phyloP scores from a whole-genome alignment of 2,329 filamentous ascomycete species.

The Cercospora berteroae region DNA sequence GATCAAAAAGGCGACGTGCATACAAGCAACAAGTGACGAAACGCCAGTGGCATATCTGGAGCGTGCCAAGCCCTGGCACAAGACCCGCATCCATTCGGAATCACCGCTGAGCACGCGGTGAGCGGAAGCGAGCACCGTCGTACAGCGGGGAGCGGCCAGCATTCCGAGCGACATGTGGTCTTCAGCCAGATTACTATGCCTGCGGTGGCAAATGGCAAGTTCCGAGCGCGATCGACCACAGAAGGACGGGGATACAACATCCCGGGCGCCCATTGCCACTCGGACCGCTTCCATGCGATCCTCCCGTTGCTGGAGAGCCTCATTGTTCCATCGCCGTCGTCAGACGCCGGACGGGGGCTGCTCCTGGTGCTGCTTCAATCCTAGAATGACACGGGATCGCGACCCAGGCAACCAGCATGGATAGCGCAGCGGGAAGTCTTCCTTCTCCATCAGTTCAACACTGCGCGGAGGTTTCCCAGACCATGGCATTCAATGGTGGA shows the following conservation, averaged over 20 bases:
- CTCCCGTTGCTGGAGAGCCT: background rate
- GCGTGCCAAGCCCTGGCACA: background rate
- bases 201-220: background rate
- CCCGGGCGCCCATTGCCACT: background rate
- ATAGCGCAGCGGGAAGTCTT: background rate
- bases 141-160: background rate
- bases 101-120: background rate
- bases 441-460: background rate
- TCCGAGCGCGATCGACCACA: background rate
- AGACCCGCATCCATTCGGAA: background rate
- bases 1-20: conserved; percentile 2
- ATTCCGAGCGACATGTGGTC: background rate
- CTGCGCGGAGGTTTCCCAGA: background rate
- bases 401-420: background rate
- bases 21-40: conserved; percentile 3
- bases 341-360: background rate
- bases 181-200: background rate
- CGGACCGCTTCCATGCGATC: conserved; percentile 1
- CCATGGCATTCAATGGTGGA: background rate
- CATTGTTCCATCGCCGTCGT: background rate
- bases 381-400: background rate
- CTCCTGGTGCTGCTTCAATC: background rate
- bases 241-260: background rate
- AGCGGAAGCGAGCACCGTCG: background rate
- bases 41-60: background rate